Base-by-base conservation (phyloP, 1,284 basidiomycete species). In the Phellopilus nigrolimitatus region DNA sequence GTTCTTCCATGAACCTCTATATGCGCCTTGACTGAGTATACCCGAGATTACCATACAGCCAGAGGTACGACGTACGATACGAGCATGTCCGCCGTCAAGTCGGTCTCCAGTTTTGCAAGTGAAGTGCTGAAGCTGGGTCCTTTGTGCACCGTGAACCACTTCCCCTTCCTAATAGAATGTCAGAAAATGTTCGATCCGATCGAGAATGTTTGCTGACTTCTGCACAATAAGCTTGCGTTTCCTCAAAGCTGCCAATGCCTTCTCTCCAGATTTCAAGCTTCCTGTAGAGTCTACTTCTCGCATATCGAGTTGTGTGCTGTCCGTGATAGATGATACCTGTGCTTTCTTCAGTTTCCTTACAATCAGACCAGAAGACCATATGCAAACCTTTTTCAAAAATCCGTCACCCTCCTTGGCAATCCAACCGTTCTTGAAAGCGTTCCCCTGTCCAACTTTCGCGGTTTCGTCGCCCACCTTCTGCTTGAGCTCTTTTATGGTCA, bases 361-460 rank as follows among this genome's bases (percentile, higher is more conserved):
- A 36, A 49, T 55, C 48, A 46, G 55, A 53, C 22, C 12, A 38
- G 8, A 21, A 7, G 10, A 12, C 24, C 17, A 38, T 30, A n/a
- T 21, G 15, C 24, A 33, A 28, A 50, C 92, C 55, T 85, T 73
- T 69, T 88, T 88, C 49, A 97, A 83, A 55, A 97, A 83, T 17
- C 92, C 91, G 58, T 83, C 80, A 3, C 90, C 91, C 58, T 95
- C 89, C 69, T 98, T 98, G 25, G 76, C 79, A 58, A 98, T 93
- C 95, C 97, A 99, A 59, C 90, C 91, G 64, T 91, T 95, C 73
- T 95, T 97, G 80, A 99, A 97, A 19, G 95, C 97, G 57, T 90
- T 82, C 24, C 88, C 87, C 69, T 99, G 97, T 2, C 97, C 97
- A 56, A 88, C 79, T 72, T 94, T 95, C 15, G 89, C 83, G 4